Conservation (phyloP, 2,329 filamentous ascomycete genomes). For the Arachnomyces sp. region DNA sequence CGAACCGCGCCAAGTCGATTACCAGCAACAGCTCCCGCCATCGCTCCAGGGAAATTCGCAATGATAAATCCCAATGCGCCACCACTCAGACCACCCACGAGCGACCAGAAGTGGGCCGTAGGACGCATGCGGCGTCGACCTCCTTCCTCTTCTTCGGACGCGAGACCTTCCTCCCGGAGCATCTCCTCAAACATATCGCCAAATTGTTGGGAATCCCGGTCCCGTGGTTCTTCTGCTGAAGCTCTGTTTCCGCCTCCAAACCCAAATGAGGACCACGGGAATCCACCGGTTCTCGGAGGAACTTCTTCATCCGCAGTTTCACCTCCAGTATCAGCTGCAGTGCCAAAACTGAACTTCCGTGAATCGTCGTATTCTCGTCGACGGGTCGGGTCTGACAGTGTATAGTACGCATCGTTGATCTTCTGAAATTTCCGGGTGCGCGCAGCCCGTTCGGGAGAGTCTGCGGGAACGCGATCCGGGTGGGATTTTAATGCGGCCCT, state of each 20-base stretch:
- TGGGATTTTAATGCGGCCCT: constrained; percentile 85
- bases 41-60: constrained; percentile 78
- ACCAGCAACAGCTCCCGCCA: constrained; percentile 86
- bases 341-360: constrained; percentile 45
- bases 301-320: constrained; percentile 45
- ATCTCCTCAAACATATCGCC: constrained; percentile 83
- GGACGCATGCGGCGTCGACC: constrained; percentile 36
- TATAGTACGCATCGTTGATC: constrained; percentile 90
- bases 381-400: constrained; percentile 69
- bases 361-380: constrained; percentile 79
- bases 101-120: constrained; percentile 74
- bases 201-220: constrained; percentile 65
- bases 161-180: constrained; percentile 78
- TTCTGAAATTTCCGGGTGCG: constrained; percentile 86
- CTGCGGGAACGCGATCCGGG: constrained; percentile 76
- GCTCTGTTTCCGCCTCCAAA: constrained; percentile 35
- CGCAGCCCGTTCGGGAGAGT: constrained; percentile 71
- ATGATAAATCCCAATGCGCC: constrained; percentile 92
- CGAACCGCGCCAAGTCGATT: constrained; percentile 85
- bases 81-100: constrained; percentile 78
- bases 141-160: constrained; percentile 55
- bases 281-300: constrained; percentile 45
- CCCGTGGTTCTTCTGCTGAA: constrained; percentile 22
- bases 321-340: constrained; percentile 37
- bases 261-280: constrained; percentile 70